Percentiles rank a stretch among this genome's conserved stretches.
These are phyloP conservation scores for Scorias spongiosa DNA, from an alignment of 2,329 filamentous ascomycete species.

Conservation along the genomic window DNA sequence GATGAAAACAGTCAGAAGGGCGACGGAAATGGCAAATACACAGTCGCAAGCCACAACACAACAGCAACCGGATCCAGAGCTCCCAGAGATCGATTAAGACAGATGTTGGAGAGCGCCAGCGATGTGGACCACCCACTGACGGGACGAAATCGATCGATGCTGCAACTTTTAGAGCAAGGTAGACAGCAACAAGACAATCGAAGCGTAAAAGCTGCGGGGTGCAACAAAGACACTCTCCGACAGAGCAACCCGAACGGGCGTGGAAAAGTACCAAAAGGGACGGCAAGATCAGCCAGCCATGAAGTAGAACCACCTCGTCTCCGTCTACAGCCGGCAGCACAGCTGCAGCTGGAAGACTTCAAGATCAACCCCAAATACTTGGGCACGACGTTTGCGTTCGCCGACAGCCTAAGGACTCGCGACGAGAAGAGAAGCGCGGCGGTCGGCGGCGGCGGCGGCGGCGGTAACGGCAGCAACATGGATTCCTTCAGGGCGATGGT, in stretches of 20 bases:
- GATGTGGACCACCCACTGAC: neutral
- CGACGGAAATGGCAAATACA: no score
- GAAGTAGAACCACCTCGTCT: constrained; percentile 23
- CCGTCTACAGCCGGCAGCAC: constrained; percentile 41
- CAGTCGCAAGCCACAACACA: no score
- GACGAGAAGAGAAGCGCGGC: constrained; percentile 22
- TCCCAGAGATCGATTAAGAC: neutral
- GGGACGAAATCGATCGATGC: neutral
- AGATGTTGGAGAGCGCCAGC: neutral
- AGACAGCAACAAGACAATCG: no score
- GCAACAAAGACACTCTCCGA: no score
- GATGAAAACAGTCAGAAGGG: no score
- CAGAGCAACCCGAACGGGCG: neutral
- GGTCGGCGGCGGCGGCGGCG: neutral
- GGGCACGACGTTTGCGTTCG: constrained; percentile 57
- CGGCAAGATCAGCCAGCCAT: neutral
- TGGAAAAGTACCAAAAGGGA: neutral
- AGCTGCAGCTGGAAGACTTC: constrained; percentile 57
- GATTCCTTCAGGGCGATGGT: constrained; percentile 24
- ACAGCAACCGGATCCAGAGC: neutral
- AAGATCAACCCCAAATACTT: constrained; percentile 64
- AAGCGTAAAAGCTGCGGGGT: no score
- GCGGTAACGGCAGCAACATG: neutral
- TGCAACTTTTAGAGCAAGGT: no score
- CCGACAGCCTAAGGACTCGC: constrained; percentile 57